Evolutionary conservation across 495 filamentous ascomycete genomes (phyloP), one percentile per base, ranked within the genome.

Genomic region (Recurvomyces mirabilis): DNA sequence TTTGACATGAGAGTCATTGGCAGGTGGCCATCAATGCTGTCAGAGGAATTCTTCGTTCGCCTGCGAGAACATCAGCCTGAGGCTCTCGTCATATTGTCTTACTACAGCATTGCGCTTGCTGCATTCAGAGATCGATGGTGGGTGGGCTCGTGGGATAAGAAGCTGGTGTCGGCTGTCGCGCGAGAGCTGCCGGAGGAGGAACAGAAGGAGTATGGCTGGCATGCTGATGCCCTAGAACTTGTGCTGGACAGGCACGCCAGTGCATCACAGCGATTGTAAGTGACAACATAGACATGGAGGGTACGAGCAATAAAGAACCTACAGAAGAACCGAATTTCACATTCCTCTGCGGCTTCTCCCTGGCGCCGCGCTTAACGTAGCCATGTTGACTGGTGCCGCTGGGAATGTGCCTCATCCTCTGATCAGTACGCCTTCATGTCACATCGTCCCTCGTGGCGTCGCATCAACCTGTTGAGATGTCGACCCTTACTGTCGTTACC

Each of bases 101-200:
- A 48, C 24, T 48, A 41, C 31, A 33, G 37, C 29, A 35, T 48
- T 22, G 26, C 42, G n/a, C 15, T 48, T 12, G n/a, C 14, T 9
- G 29, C 29, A 25, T 48, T 48, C 38, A 24, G 31, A 12, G 38
- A 42, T 3, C 15, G 38, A 4, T 48, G 45, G 45, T 48, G 43
- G 43, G 17, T 46, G 4, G 32, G 43, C 13, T 11, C 13, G 5
- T 46, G 43, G 43, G 43, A 29, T 24, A 32, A 34, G 4, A 38
- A 38, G 34, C 19, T 46, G 18, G 10, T 46, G 24, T 20, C 32
- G 11, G 43, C 43, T 2, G 23, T 46, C 2, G 37, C 32, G 12
- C 13, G 21, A 5, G 43, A 21, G 5, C 13, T 46, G 19, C 35
- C 43, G 22, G 43, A 28, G 15, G 13, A 5, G 15, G 43, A 46